Base-by-base conservation (phyloP, 2,329 filamentous ascomycete species). In the Reticulascus tulasneorum region DNA sequence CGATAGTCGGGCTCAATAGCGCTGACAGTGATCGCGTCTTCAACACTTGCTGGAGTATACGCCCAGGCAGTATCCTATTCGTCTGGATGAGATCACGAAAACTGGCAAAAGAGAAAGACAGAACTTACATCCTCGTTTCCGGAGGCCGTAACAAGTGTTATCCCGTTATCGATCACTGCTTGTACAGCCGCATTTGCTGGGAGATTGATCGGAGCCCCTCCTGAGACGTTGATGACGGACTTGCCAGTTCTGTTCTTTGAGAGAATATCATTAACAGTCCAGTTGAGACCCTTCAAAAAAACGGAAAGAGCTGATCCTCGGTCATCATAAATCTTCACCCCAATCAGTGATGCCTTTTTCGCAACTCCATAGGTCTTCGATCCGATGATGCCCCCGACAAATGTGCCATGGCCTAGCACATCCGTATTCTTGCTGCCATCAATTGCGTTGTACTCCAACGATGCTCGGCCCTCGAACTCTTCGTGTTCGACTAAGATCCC, bases 101-200 rank as follows among this genome's bases (percentile, higher is more conserved):
- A 1, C 66, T 68, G 1, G 69, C 72, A 1, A 73, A 72, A 0
- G 72, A 77, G 25, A 50, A 59, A 44, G n/a, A 40, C 34, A 24
- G 38, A n/a, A n/a, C n/a, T n/a, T 13, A 48, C 51, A n/a, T n/a
- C n/a, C n/a, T n/a, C 38, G 49, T 78, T 77, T 12, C 75, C 75
- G 12, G 75, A 73, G 5, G 75, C 72, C 0, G 75, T 70, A 17
- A 70, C 67, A 1, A 69, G 62, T 32, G 73, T 63, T 18, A 79
- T 55, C 15, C 73, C 73, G 2, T 53, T 49, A 13, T 51, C 47
- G 46, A 65, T 65, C 28, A 71, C 68, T 19, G 53, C 57, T 23
- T 64, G 58, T 10, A 76, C 63, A 25, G 71, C 70, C 19, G 49
- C 50, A 61, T 78, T 78, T 48, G 76, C 58, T n/a, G n/a, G n/a